Base-by-base conservation (phyloP, 2,329 filamentous ascomycete genomes). In the Graphilbum ipis-grandicollis region DNA sequence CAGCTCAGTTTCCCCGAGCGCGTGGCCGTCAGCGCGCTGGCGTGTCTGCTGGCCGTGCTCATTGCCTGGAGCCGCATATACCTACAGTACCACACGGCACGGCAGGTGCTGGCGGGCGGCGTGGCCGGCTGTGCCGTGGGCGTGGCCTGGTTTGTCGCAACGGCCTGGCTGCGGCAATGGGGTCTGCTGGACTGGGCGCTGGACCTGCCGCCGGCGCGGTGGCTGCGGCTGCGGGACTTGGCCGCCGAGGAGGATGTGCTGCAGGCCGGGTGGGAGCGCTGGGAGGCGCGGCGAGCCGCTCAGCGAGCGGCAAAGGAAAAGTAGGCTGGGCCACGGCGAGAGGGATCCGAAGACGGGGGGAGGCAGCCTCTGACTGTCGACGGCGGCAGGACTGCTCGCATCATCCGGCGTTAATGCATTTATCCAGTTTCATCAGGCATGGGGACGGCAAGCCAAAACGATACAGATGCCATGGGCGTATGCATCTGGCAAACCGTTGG, bases 181-280 rank as follows among this genome's bases (percentile, higher is more conserved):
- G 86, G 85, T 0, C 68, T 76, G 63, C 53, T 94, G 40, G 65
- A 72, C 6, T 84, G 80, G 79, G 68, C 62, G 3, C 56, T 94
- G 38, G 75, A 83, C 19, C 63, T 71, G 26, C 67, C 71, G 21
- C 47, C 79, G 4, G 69, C 73, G 3, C 68, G 70, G 49, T 66
- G 74, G 44, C 59, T 90, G 34, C 68, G 88, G 41, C 61, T 93
- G 34, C 67, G 90, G 41, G 90, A 98, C 56, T 59, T 98, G 43
- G 74, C 92, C 12, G 66, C 92, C 7, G 78, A 79, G 52, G 88
- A 96, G 57, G 88, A 96, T 56, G 58, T 93, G 47, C 78, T 78
- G 25, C 84, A 93, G 59, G 79, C 85, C 31, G 90, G 90, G 2
- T 98, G 88, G 88, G 82, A 86, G 57, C 78, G 81, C 52, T 96